Evolutionary conservation across 2,329 filamentous ascomycete genomes (phyloP).

Genomic region (Rhynchosporium agropyri): DNA sequence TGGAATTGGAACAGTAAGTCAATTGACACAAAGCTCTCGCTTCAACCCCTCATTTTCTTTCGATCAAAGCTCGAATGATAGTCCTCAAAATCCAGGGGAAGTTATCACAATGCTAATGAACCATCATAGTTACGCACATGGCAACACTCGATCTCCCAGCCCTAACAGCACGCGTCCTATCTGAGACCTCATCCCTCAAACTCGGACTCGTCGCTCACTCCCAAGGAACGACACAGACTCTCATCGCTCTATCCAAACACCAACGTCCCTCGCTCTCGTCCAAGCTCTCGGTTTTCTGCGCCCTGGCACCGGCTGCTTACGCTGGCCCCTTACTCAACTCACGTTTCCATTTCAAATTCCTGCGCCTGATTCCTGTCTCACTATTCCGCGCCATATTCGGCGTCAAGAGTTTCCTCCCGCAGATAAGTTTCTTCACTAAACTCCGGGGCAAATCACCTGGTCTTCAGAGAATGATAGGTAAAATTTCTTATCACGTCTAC

Average conservation of each 20-base stretch:
- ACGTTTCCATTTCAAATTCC: slow-evolving; percentile 80
- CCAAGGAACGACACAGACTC: slow-evolving; percentile 85
- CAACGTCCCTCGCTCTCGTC: slow-evolving; percentile 82
- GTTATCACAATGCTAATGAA: neutral
- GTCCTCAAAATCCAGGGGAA: neutral
- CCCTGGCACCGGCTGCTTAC: slow-evolving; percentile 85
- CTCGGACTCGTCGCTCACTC: slow-evolving; percentile 83
- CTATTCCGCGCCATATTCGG: slow-evolving; percentile 84
- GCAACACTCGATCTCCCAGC: slow-evolving; percentile 85
- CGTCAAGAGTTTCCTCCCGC: slow-evolving; percentile 86
- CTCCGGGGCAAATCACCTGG: slow-evolving; percentile 69
- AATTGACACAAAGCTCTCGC: neutral
- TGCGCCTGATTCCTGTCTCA: slow-evolving; percentile 73
- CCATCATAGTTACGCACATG: slow-evolving; percentile 71
- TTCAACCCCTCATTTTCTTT: neutral
- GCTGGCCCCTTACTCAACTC: slow-evolving; percentile 83
- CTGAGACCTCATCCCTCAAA: slow-evolving; percentile 79
- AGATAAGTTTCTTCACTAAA: slow-evolving; percentile 68
- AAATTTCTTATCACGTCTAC: slow-evolving; percentile 73
- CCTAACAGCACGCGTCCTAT: slow-evolving; percentile 74
- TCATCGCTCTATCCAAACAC: slow-evolving; percentile 86
- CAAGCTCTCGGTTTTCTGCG: slow-evolving; percentile 85
- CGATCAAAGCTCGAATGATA: too few species aligned
- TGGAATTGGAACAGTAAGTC: slow-evolving; percentile 81
- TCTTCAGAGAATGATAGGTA: neutral